Evolutionary conservation across 176 grass and related monocot species (phyloP).

Genomic region (Cenchrus fungigraminus): DNA sequence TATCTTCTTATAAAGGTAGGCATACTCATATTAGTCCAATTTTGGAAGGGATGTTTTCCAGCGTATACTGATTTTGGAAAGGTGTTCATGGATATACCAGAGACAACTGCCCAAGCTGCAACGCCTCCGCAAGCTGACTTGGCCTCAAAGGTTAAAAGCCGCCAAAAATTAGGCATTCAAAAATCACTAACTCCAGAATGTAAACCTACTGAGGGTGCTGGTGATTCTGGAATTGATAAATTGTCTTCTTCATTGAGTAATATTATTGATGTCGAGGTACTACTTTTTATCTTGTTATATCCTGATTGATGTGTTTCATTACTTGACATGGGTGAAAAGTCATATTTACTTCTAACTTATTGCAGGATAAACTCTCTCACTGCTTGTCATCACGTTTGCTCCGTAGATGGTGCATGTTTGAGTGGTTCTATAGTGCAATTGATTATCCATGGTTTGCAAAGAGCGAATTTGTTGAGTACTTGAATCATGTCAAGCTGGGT

Average conservation of each 20-base stretch:
- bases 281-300: conserved; percentile 31
- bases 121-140: conserved; percentile 51
- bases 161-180: conserved; percentile 71
- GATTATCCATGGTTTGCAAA: conserved; percentile 98
- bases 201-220: conserved; percentile 53
- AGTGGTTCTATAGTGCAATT: conserved; percentile 99
- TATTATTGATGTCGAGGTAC: conserved; percentile 64
- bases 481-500: conserved; percentile 93
- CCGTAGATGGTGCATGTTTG: conserved; percentile 91
- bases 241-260: conserved; percentile 50
- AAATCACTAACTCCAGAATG: conserved; percentile 67
- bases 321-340: conserved; percentile 22
- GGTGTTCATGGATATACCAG: conserved; percentile 46
- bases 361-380: conserved; percentile 78
- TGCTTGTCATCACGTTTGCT: conserved; percentile 86
- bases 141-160: conserved; percentile 60
- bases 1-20: conserved; percentile 59
- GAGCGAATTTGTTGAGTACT: conserved; percentile 96
- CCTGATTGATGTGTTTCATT: conserved; percentile 12
- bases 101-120: conserved; percentile 43
- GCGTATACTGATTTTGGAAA: conserved; percentile 59
- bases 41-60: conserved; percentile 47
- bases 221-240: conserved; percentile 54
- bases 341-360: conserved; percentile 37
- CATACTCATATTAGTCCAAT: conserved; percentile 51